Percentiles rank a stretch among this genome's conserved stretches.
phyloP scores from a whole-genome alignment of 805 yeast species.

The Saccharomycopsis selenospora region DNA sequence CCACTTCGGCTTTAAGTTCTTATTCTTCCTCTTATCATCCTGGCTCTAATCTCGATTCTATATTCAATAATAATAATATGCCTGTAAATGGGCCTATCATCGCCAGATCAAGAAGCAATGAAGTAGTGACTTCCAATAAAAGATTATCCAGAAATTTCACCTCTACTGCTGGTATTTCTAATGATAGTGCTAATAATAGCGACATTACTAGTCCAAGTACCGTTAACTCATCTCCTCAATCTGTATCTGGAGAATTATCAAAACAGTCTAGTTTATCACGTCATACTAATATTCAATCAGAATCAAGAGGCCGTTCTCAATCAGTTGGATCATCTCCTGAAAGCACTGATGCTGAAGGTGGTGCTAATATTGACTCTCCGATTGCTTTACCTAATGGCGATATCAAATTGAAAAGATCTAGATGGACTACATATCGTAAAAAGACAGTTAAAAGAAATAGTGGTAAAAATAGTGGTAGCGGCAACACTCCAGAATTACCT shows the following conservation, averaged over 20 bases:
- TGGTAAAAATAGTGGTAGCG: not conserved
- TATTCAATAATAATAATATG: not conserved
- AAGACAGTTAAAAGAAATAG: conserved; percentile 24
- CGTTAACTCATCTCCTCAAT: not conserved
- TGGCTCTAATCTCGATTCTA: not conserved
- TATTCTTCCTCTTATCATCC: conserved; percentile 4
- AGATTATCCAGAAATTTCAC: not conserved
- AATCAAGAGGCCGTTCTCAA: conserved; percentile 5
- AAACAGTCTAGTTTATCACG: not conserved
- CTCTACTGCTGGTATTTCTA: not conserved
- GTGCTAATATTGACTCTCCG: conserved; percentile 10
- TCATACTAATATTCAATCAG: not conserved
- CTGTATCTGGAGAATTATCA: not conserved
- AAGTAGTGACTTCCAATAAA: not conserved
- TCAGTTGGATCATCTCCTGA: conserved; percentile 10
- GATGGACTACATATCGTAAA: conserved; percentile 45
- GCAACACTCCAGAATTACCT: too few relatives aligned
- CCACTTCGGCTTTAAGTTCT: conserved; percentile 55
- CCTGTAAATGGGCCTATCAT: not conserved
- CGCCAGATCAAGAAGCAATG: not conserved
- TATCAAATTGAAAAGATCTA: conserved; percentile 37
- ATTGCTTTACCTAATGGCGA: conserved; percentile 24
- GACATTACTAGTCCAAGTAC: not conserved
- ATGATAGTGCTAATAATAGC: not conserved
- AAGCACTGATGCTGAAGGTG: conserved; percentile 6